A percentile compares a stretch with the other conserved stretches of the same genome.
Conservation (phyloP, 106 monocot genomes). For the Narthecium ossifragum region DNA sequence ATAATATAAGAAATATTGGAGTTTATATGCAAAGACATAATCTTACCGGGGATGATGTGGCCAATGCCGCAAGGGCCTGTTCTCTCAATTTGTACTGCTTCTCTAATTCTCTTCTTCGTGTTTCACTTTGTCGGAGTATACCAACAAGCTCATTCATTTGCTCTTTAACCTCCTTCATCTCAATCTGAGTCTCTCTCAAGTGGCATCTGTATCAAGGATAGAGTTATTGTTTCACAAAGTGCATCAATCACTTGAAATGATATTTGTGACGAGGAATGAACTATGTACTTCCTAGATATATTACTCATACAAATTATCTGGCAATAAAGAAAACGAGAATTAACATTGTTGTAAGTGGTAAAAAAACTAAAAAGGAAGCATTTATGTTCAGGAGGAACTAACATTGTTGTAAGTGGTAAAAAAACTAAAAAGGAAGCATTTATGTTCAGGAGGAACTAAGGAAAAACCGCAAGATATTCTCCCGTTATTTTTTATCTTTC, state of each 20-base stretch:
- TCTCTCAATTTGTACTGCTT: constrained; percentile 58
- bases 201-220: constrained; percentile 59
- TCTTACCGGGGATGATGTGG: constrained; percentile 42
- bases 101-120: constrained; percentile 68
- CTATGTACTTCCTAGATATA: no score
- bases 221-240: not conserved
- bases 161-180: constrained; percentile 78
- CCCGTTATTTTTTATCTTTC: no score
- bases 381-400: not conserved
- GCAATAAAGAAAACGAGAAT: not conserved
- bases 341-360: not conserved
- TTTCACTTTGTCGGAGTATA: constrained; percentile 78
- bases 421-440: not conserved
- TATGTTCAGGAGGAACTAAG: not conserved
- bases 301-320: not conserved
- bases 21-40: not conserved
- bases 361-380: not conserved
- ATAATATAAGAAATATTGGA: not conserved
- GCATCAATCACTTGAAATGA: not conserved
- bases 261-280: no score
- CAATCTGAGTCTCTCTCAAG: constrained; percentile 64
- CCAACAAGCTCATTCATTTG: constrained; percentile 74
- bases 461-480: no score
- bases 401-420: not conserved
- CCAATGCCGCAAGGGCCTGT: constrained; percentile 30